These are phyloP conservation scores for Oligophagozyma castellii DNA, from an alignment of 1,139 yeast genomes.

Conservation along the genomic window DNA sequence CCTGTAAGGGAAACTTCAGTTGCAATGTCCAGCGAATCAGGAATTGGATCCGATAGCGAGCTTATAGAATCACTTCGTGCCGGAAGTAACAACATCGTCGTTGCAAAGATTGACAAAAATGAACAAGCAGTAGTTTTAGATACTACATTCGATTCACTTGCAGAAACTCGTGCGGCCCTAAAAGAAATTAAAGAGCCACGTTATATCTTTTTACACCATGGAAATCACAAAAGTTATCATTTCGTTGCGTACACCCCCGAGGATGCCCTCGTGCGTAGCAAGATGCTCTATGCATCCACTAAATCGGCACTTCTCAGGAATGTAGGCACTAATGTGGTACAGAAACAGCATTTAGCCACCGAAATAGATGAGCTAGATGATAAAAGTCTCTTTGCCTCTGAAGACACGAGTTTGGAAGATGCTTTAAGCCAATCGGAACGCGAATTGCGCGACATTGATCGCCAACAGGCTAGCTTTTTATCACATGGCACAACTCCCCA, in stretches of 20 bases:
- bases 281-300: constrained; percentile 91
- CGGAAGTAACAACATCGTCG: too few species aligned
- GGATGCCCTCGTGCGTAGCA: constrained; percentile 61
- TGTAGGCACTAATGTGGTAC: constrained; percentile 54
- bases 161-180: too few species aligned
- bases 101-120: too few species aligned
- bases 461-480: constrained; percentile 14
- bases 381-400: constrained; percentile 10
- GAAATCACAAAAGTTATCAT: too few species aligned
- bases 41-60: too few species aligned
- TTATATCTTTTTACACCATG: too few species aligned
- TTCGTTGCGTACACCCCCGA: constrained; percentile 86
- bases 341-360: constrained; percentile 42
- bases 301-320: constrained; percentile 62
- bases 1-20: too few species aligned
- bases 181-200: neutral
- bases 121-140: too few species aligned
- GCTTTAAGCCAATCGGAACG: constrained; percentile 47
- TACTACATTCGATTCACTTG: too few species aligned
- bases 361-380: constrained; percentile 42
- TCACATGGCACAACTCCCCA: constrained; percentile 10
- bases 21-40: too few species aligned
- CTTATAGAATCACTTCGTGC: too few species aligned
- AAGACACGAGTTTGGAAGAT: constrained; percentile 9
- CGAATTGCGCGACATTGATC: constrained; percentile 14